Conservation (phyloP, 1,139 yeast genomes). For the Suhomyces taliae region DNA sequence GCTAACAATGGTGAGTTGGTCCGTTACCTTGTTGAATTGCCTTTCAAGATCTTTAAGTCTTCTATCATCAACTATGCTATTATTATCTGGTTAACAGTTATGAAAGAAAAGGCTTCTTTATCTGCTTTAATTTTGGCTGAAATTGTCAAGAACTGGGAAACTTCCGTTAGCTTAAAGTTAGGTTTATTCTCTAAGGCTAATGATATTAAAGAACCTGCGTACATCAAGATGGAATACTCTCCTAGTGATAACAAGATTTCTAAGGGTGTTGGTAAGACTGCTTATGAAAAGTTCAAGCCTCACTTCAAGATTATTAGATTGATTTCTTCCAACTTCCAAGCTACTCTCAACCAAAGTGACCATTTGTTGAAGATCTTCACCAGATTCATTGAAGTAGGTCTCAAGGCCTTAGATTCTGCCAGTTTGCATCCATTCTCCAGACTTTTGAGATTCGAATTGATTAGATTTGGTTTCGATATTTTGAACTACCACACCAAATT, state of each 20-base stretch:
- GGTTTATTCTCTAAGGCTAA: conserved; percentile 67
- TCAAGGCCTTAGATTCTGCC: conserved; percentile 56
- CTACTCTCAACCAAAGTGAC: conserved; percentile 71
- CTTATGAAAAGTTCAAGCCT: conserved; percentile 61
- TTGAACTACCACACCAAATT: conserved; percentile 54
- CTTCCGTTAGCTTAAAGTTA: conserved; percentile 53
- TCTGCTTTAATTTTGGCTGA: conserved; percentile 68
- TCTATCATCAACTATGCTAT: conserved; percentile 65
- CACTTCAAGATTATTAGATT: conserved; percentile 70
- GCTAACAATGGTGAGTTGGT: conserved; percentile 52
- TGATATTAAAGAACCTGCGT: conserved; percentile 67
- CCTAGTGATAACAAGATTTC: conserved; percentile 64
- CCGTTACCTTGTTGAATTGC: conserved; percentile 64
- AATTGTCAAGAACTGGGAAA: conserved; percentile 67
- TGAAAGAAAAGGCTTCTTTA: conserved; percentile 61
- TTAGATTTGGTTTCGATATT: conserved; percentile 67
- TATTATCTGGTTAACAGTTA: conserved; percentile 77
- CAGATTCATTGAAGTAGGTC: conserved; percentile 57
- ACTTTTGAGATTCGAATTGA: conserved; percentile 68
- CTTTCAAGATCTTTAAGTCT: conserved; percentile 66
- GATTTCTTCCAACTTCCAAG: conserved; percentile 80
- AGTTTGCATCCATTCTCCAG: conserved; percentile 84
- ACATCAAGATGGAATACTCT: conserved; percentile 78
- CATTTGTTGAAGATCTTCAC: conserved; percentile 73
- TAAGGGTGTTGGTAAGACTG: conserved; percentile 52